Percentiles rank a stretch among this genome's conserved stretches.
Conservation (phyloP, 805 yeast genomes). For the Wickerhamomyces bisporus region DNA sequence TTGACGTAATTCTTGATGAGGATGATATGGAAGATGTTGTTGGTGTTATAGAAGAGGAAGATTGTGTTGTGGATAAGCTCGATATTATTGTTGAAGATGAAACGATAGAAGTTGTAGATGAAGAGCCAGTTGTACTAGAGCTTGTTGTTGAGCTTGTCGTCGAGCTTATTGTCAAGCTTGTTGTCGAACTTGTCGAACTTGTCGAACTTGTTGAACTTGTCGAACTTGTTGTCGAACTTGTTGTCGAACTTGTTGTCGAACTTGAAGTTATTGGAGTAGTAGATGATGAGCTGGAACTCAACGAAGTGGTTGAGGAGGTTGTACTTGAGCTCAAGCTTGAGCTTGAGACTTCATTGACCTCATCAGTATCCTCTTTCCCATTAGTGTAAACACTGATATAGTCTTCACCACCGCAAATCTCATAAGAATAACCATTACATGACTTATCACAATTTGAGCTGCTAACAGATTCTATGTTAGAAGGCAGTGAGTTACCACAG, state of each 20-base stretch:
- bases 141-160: too few species aligned
- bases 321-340: too few species aligned
- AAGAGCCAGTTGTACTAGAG: too few species aligned
- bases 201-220: constrained; percentile 3
- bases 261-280: too few species aligned
- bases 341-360: neutral
- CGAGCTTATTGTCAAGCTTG: too few species aligned
- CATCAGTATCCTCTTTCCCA: constrained; percentile 23
- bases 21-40: constrained; percentile 8
- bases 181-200: constrained; percentile 6
- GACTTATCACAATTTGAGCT: constrained; percentile 33
- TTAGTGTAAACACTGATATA: constrained; percentile 40
- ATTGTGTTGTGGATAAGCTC: too few species aligned
- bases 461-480: constrained; percentile 23
- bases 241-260: too few species aligned
- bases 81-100: too few species aligned
- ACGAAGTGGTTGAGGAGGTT: too few species aligned
- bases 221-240: neutral
- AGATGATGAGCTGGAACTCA: too few species aligned
- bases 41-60: too few species aligned
- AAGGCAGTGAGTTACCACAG: constrained; percentile 52
- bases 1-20: neutral
- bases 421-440: constrained; percentile 61
- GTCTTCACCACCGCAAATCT: constrained; percentile 58
- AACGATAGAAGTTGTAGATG: too few species aligned